A percentile compares a stretch with the other conserved stretches of the same genome.
Conservation (phyloP, 2,329 filamentous ascomycete genomes). For the Thielaviopsis ethacetica region DNA sequence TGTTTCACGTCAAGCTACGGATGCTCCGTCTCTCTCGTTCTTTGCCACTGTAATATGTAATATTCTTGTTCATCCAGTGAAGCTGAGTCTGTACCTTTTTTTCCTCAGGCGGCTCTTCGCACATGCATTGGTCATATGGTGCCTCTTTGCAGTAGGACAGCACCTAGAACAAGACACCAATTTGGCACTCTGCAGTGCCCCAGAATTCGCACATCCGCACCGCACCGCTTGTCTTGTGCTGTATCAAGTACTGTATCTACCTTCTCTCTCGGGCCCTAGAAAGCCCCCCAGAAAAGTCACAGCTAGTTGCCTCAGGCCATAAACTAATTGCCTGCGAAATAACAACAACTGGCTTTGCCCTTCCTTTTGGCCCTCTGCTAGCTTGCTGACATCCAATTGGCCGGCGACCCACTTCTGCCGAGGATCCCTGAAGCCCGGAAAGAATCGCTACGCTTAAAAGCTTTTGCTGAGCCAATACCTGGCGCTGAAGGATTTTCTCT, state of each 20-base stretch:
- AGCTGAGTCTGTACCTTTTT: no score
- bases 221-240: no score
- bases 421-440: constrained; percentile 10
- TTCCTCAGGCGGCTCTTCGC: no score
- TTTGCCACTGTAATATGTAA: neutral
- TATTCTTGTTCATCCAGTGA: no score
- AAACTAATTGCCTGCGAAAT: neutral
- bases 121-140: no score
- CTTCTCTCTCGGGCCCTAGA: no score
- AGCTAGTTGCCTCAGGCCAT: neutral
- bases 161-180: no score
- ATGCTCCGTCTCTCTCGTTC: neutral
- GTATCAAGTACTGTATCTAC: no score
- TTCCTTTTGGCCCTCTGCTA: neutral
- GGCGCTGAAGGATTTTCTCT: constrained; percentile 3
- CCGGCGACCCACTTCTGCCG: constrained; percentile 8
- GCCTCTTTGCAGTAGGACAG: no score
- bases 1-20: neutral
- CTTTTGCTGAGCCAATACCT: constrained; percentile 4
- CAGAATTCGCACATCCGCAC: no score
- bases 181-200: no score
- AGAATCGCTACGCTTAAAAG: constrained; percentile 10
- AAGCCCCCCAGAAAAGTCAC: neutral
- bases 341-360: neutral
- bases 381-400: constrained; percentile 8